Evolutionary conservation across 129 eudicot species (phyloP), one percentile per base, ranked within the genome.

Genomic region (Artemisia tridentata): DNA sequence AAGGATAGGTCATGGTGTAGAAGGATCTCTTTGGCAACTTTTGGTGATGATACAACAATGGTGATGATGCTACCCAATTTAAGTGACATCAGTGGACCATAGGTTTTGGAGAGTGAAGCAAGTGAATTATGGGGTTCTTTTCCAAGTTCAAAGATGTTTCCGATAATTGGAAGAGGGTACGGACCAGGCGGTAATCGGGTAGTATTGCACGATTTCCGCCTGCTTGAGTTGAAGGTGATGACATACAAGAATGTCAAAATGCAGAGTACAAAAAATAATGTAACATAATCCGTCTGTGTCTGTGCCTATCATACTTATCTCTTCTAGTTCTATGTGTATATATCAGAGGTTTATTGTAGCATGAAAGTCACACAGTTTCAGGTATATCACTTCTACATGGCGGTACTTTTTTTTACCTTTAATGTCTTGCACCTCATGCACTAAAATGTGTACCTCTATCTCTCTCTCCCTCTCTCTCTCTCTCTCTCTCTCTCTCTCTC

Each of bases 161-260:
- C 90, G 58, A 77, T 73, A 10, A 85, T 69, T 0, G 85, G 85
- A 43, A 79, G 43, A 13, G 43, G 79, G 15, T 20, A 68, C 6
- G 86, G 82, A 17, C 86, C 90, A 8, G 82, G 82, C 11, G 84
- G 86, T 18, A 75, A 80, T n/a, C 51, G 51, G 56, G 8, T 10
- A 19, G 11, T 4, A 4, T 20, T 41, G n/a, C 55, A 13, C 13
- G 65, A 59, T 71, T 77, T 84, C 48, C 63, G 31, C 12, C 43
- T 63, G 55, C 34, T 23, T 6, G 23, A 57, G 20, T 64, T 63
- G 16, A 53, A 31, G 53, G 45, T 52, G 16, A 74, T 11, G 41
- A 74, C 71, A 49, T 27, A 72, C n/a, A 21, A 58, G 6, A 58
- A 12, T 59, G 64, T 20, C 46, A 63, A 51, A 74, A 53, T 14